Base-by-base conservation (phyloP, 306 rosid species). In the Lathyrus aphaca region DNA sequence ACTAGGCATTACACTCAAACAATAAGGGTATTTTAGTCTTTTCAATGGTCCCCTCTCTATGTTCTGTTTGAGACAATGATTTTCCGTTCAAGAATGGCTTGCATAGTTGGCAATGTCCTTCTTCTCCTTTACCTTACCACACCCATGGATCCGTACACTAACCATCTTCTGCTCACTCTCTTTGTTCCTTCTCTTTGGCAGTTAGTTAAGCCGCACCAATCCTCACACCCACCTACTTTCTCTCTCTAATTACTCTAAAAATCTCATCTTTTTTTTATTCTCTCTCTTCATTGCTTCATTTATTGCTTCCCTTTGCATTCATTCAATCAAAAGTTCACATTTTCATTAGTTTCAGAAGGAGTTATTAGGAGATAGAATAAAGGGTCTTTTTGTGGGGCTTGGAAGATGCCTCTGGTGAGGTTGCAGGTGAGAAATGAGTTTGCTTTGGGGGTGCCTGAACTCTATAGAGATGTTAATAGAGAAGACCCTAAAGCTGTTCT, bases 401-500 rank as follows among this genome's bases (percentile, higher is more conserved):
- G 13, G 59, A 75, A 82, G 80, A 90, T 92, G 98, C 98, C 98
- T 60, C 74, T 93, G 69, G 87, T 84, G 82, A 81, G 97, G 75
- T 82, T 87, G 32, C 77, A 87, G 85, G 89, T 94, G 75, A 78
- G 86, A 82, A 91, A 80, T 56, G 97, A 94, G 88, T 88, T 66
- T 56, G 78, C 81, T 35, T 75, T 90, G 58, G 96, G 96, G 16
- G 83, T 79, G 61, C 81, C 90, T 21, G 95, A 94, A 82, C 93
- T 90, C 1, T 88, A 87, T 74, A 76, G 70, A 27, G 84, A 86
- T 32, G 51, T 83, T 9, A 75, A 62, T 75, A 84, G 77, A 68
- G 98, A 94, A 68, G 96, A 94, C 85, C 96, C 99, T 75, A 94
- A 94, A 69, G 96, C 97, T 3, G 92, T 94, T 38, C 81, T 94